Base-by-base conservation (phyloP, 306 rosid species). In the Myrica gale region DNA sequence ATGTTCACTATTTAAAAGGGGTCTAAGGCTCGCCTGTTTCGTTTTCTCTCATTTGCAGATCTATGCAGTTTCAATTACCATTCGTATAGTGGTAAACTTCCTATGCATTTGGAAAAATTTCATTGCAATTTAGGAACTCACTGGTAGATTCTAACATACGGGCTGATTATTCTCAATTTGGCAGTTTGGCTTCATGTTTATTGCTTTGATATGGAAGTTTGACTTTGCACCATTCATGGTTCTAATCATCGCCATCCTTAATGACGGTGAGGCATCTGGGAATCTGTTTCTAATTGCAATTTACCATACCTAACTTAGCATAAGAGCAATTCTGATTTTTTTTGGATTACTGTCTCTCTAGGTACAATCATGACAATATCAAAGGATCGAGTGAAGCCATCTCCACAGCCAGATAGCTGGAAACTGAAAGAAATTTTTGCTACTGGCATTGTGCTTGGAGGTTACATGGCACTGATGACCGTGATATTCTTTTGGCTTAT, bases 201-300 rank as follows among this genome's bases (percentile, higher is more conserved):
- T 95, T 76, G 97, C 99, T 37, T 81, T 95, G 89, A 95, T 95
- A 72, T 95, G 99, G 99, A 89, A 55, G 82, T 95, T 90, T 80
- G 99, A 95, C 79, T 95, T 95, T 77, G 92, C 99, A 68, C 99
- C 99, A 48, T 95, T 95, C 89, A 95, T 95, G 99, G 97, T 95
- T 71, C 76, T 95, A 84, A 95, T 95, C 52, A 95, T 95, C 20
- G 99, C 99, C 70, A 88, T 95, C 80, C 89, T 95, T 48, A 95
- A 95, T 76, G 99, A 95, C 47, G 97, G 99, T 95, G 79, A 82
- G 97, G 71, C 41, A 73, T 41, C 73, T 82, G 66, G 60, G 50
- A 23, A 26, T 76, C 7, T 47, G 42, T 67, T 0, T 67, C 41
- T 75, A 67, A 66, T 37, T 50, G 44, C 37, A 13, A n/a, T 61